A percentile compares a stretch with the other conserved stretches of the same genome.
phyloP scores from a whole-genome alignment of 2,329 filamentous ascomycete genomes.

The Calonectria hawksworthii region DNA sequence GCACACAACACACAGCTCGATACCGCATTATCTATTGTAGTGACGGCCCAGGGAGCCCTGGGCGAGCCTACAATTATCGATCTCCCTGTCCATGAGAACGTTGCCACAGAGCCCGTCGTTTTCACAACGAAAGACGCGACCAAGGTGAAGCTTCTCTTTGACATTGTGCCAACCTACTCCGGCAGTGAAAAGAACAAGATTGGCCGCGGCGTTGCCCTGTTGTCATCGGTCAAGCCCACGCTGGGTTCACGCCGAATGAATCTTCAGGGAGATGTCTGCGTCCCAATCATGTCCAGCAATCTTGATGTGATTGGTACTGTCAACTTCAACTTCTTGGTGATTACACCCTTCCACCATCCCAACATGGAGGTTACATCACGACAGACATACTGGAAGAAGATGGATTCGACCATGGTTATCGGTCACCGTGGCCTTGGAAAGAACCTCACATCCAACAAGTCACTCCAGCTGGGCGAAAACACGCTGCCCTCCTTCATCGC shows the following conservation, averaged over 20 bases:
- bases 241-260: conserved; percentile 91
- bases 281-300: conserved; percentile 88
- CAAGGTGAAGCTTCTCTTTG: conserved; percentile 92
- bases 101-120: conserved; percentile 92
- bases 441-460: conserved; percentile 86
- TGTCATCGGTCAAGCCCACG: conserved; percentile 87
- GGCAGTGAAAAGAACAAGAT: conserved; percentile 91
- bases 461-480: conserved; percentile 95
- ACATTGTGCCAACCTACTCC: conserved; percentile 95
- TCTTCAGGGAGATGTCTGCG: conserved; percentile 90
- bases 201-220: conserved; percentile 87
- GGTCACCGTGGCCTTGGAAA: conserved; percentile 86
- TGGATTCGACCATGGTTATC: conserved; percentile 87
- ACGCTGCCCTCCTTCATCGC: conserved; percentile 97
- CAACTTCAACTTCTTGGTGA: conserved; percentile 96
- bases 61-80: conserved; percentile 93
- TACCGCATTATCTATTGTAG: conserved; percentile 90
- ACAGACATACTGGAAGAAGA: conserved; percentile 96
- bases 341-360: conserved; percentile 93
- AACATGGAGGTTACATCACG: conserved; percentile 93
- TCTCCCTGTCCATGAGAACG: conserved; percentile 92
- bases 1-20: conserved; percentile 95
- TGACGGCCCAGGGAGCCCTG: conserved; percentile 86
- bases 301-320: conserved; percentile 94
- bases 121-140: conserved; percentile 84